Conservation (phyloP, 345 rosid species). For the Lepidium aucheri region DNA sequence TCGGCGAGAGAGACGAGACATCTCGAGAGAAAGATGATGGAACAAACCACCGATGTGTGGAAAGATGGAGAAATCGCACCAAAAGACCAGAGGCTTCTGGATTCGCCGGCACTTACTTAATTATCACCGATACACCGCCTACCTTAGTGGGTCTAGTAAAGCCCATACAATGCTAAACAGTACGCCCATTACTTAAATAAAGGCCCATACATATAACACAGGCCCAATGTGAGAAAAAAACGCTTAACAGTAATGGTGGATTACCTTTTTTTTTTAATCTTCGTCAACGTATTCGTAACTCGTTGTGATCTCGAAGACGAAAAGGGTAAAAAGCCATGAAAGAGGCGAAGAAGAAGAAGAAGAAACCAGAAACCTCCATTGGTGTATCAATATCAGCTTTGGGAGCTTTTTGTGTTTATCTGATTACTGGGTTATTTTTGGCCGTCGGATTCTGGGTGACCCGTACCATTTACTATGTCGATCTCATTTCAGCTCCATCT, state of each 20-base stretch:
- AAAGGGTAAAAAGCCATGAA: background rate
- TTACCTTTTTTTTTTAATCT: background rate
- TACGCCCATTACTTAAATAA: background rate
- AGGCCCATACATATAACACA: background rate
- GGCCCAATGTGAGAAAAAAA: background rate
- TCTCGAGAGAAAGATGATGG: slow-evolving; percentile 2
- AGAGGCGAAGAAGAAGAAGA: slow-evolving; percentile 15
- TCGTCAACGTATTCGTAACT: background rate
- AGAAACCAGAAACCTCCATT: background rate
- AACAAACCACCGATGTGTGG: background rate
- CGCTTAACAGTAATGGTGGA: background rate
- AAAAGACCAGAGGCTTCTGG: slow-evolving; percentile 16
- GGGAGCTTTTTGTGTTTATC: slow-evolving; percentile 26
- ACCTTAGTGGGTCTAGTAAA: background rate
- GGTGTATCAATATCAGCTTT: slow-evolving; percentile 20
- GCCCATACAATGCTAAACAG: background rate
- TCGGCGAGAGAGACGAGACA: background rate
- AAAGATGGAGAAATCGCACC: slow-evolving; percentile 8
- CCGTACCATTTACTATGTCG: slow-evolving; percentile 33
- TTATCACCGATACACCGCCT: background rate
- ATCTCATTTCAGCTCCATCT: slow-evolving; percentile 56
- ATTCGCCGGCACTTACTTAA: background rate
- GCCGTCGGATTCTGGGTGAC: slow-evolving; percentile 43
- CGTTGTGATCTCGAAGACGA: background rate
- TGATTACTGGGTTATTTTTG: slow-evolving; percentile 39